A percentile compares a stretch with the other conserved stretches of the same genome.
Conservation (phyloP, 108 stramenopile genomes). For the Skeletonema costatum region DNA sequence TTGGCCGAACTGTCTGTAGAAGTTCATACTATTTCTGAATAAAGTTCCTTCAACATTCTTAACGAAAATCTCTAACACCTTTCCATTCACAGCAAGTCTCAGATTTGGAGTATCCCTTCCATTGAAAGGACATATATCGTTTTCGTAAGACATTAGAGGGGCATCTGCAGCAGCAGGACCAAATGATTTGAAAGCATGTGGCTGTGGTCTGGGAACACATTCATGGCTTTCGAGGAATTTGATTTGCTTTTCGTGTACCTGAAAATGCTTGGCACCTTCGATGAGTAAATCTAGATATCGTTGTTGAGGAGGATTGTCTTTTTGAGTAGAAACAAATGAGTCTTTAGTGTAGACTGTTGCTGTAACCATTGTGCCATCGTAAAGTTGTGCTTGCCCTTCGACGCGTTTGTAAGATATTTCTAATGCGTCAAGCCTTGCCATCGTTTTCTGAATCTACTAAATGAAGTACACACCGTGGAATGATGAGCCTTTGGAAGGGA, state of each 20-base stretch:
- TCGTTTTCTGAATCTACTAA: background rate
- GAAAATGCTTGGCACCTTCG: conserved; percentile 21
- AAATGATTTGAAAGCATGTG: conserved; percentile 14
- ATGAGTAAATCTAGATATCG: conserved; percentile 22
- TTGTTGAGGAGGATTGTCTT: conserved; percentile 19
- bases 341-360: conserved; percentile 13
- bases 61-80: conserved; percentile 6
- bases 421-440: conserved; percentile 20
- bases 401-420: conserved; percentile 5
- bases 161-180: background rate
- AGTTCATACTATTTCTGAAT: conserved; percentile 7
- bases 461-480: conserved; percentile 33
- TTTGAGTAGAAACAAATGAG: background rate
- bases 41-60: background rate
- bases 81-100: background rate
- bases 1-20: conserved; percentile 16
- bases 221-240: conserved; percentile 6
- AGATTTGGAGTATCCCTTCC: conserved; percentile 4
- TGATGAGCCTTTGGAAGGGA: conserved; percentile 7
- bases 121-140: conserved; percentile 13
- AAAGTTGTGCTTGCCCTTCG: conserved; percentile 6
- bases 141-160: conserved; percentile 7
- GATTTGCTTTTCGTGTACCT: conserved; percentile 16
- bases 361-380: conserved; percentile 12
- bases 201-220: conserved; percentile 1